These are phyloP conservation scores for Monascus ruber DNA, from an alignment of 2,329 filamentous ascomycete genomes.

Conservation along the genomic window DNA sequence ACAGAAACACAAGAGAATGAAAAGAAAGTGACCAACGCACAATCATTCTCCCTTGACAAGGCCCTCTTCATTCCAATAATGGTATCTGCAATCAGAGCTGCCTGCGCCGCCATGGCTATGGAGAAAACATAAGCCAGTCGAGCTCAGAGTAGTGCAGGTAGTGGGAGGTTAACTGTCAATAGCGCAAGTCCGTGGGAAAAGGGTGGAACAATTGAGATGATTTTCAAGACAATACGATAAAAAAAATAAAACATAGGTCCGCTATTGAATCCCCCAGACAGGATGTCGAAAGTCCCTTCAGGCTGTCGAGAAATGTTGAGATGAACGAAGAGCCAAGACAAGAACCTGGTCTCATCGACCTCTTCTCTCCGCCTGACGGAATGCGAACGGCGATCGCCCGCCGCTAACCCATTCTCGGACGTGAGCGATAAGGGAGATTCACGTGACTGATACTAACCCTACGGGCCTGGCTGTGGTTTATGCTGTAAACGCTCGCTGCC, in stretches of 20 bases:
- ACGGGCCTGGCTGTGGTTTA: neutral
- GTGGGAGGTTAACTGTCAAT: no score
- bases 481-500: no score
- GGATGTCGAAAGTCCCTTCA: no score
- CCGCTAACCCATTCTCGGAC: constrained; percentile 10
- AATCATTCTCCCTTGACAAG: constrained; percentile 35
- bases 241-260: no score
- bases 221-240: no score
- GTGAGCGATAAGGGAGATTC: constrained; percentile 10
- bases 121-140: constrained; percentile 1
- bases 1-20: constrained; percentile 4
- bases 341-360: neutral
- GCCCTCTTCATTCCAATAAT: constrained; percentile 45
- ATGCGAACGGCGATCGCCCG: constrained; percentile 11
- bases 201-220: no score
- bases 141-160: neutral
- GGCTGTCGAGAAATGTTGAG: no score
- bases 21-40: constrained; percentile 18
- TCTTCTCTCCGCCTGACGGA: constrained; percentile 10
- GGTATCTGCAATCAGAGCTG: constrained; percentile 40
- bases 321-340: no score
- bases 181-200: no score
- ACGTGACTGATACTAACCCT: constrained; percentile 11
- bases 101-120: constrained; percentile 32
- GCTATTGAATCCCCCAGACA: neutral